Base-by-base conservation (phyloP, 2,329 filamentous ascomycete species). In the Byssochlamys sp. region DNA sequence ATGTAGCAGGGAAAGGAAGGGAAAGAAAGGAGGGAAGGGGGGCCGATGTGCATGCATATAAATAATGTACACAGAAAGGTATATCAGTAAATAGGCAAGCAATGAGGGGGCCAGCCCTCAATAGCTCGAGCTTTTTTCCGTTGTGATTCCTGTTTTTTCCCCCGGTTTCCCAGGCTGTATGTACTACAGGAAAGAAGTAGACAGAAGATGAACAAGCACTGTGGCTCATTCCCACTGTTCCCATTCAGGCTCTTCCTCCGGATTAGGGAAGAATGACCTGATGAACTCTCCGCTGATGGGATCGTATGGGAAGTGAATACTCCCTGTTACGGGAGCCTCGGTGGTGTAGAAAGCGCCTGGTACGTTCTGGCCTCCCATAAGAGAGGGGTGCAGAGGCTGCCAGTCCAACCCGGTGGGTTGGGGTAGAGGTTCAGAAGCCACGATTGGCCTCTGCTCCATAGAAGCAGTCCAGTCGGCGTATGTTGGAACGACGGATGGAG, bases 211-310 rank as follows among this genome's bases (percentile, higher is more conserved):
- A 28, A 26, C 24, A 26, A 25, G n/a, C 12, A 27, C 24, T 6
- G 4, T 51, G 27, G 9, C 6, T 51, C 19, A 25, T 11, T 28
- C 49, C 49, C 52, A 53, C 14, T 53, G 27, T 10, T 53, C 52
- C 52, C 52, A 53, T n/a, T 31, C 52, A 31, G 58, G 55, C 4
- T 64, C 60, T 54, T 70, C 68, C 4, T 68, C 67, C 9, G 27
- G 49, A n/a, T 60, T 45, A 4, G 71, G 71, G 61, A 74, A 74
- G 62, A 73, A 74, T n/a, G 71, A 72, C 24, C 68, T 64, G 56
- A 73, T 73, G 28, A 74, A 73, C 54, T 73, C 70, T 14, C 70
- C 70, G 29, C 64, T 69, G 56, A 74, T 73, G 4, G 71, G 71
- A 54, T 74, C 71, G 57, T 73, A 73, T 9, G 71, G 71, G 59